A percentile compares a stretch with the other conserved stretches of the same genome.
Evolutionary conservation across 345 rosid species (phyloP).

Genomic region (Stellera chamaejasme): DNA sequence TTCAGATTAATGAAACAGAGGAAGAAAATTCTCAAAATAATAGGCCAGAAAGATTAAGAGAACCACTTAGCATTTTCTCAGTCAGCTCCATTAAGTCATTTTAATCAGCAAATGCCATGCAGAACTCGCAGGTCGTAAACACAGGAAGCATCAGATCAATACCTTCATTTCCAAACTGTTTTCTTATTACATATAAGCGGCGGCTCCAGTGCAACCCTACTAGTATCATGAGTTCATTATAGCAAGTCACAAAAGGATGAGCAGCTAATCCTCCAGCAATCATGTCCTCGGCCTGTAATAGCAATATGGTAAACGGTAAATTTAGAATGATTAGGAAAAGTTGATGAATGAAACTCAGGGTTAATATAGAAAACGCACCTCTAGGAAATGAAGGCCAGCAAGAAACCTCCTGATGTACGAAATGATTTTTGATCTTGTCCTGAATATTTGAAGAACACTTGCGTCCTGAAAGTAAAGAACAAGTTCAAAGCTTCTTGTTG

Average conservation of each 20-base stretch:
- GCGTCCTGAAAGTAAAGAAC: slow-evolving; percentile 29
- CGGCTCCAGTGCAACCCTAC: slow-evolving; percentile 57
- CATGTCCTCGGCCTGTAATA: slow-evolving; percentile 82
- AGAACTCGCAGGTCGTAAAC: slow-evolving; percentile 97
- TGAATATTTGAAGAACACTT: slow-evolving; percentile 78
- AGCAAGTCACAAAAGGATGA: slow-evolving; percentile 89
- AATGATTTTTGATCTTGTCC: slow-evolving; percentile 58
- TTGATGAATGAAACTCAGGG: neutral
- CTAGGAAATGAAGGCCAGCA: slow-evolving; percentile 59
- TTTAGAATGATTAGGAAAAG: neutral
- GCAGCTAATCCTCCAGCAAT: slow-evolving; percentile 99
- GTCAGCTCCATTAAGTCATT: slow-evolving; percentile 88
- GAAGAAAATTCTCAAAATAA: neutral
- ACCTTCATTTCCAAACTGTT: slow-evolving; percentile 97
- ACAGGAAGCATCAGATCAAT: slow-evolving; percentile 97
- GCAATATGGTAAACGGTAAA: neutral
- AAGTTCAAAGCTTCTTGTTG: too few relatives aligned
- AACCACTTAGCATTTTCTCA: slow-evolving; percentile 72
- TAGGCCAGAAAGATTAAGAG: slow-evolving; percentile 1
- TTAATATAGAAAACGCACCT: slow-evolving; percentile 35
- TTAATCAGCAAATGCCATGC: slow-evolving; percentile 98
- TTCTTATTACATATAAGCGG: slow-evolving; percentile 89
- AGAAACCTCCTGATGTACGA: slow-evolving; percentile 61
- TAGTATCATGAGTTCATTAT: slow-evolving; percentile 79
- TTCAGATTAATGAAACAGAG: slow-evolving; percentile 2